phyloP scores from a whole-genome alignment of 257 asterid species.

The Penstemon davidsonii region DNA sequence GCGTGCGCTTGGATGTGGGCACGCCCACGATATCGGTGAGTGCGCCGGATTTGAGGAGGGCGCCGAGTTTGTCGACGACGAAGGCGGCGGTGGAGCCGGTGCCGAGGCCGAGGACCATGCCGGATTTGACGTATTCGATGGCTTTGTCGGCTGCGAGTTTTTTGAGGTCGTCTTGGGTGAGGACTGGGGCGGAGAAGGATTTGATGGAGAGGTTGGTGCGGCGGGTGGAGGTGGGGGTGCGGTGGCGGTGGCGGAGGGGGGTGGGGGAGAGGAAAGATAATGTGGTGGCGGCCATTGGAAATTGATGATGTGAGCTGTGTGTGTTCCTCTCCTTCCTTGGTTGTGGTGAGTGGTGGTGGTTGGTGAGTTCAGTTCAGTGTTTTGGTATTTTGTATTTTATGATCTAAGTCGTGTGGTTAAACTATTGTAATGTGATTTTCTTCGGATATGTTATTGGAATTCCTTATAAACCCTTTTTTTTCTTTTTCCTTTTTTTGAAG shows the following conservation, averaged over 20 bases:
- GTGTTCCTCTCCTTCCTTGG: no score
- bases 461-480: no score
- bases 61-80: conserved; percentile 85
- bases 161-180: conserved; percentile 80
- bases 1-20: conserved; percentile 80
- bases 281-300: not conserved
- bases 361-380: not conserved
- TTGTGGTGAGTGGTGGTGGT: not conserved
- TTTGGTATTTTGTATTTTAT: not conserved
- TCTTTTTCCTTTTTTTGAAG: no score
- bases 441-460: no score
- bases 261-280: conserved; percentile 2
- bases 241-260: not conserved
- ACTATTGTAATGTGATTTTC: no score
- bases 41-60: conserved; percentile 62
- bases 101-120: conserved; percentile 96
- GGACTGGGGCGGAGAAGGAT: no score
- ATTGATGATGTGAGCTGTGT: no score
- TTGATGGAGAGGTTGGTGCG: not conserved
- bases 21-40: conserved; percentile 72
- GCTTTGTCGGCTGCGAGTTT: conserved; percentile 95
- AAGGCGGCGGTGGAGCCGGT: conserved; percentile 99
- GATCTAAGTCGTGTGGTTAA: not conserved
- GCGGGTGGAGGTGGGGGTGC: not conserved
- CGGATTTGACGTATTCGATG: conserved; percentile 74